Percentiles rank a stretch among this genome's conserved stretches.
phyloP scores from a whole-genome alignment of 805 yeast genomes.

The Nakazawaea siamensis region DNA sequence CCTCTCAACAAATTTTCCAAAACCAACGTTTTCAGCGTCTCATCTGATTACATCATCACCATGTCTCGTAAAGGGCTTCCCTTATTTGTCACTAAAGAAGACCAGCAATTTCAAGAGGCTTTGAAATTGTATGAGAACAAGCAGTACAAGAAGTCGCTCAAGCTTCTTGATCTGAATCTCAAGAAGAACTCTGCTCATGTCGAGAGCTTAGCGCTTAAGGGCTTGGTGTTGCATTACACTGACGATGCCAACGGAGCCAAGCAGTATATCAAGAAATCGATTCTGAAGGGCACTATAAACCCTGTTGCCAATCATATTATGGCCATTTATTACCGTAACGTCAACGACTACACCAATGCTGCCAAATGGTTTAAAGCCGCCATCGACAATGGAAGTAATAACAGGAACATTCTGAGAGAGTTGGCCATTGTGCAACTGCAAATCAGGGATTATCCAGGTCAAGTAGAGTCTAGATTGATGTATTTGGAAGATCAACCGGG shows the following conservation, averaged over 20 bases:
- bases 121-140: constrained; percentile 74
- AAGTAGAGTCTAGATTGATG: constrained; percentile 55
- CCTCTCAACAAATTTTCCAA: neutral
- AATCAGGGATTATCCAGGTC: constrained; percentile 58
- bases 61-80: constrained; percentile 6
- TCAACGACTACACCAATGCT: constrained; percentile 66
- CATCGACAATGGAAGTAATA: constrained; percentile 67
- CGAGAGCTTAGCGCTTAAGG: constrained; percentile 81
- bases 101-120: constrained; percentile 70
- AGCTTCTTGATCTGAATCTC: constrained; percentile 63
- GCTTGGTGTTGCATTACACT: constrained; percentile 51
- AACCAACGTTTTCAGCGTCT: neutral
- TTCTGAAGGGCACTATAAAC: constrained; percentile 39
- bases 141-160: constrained; percentile 81
- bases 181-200: constrained; percentile 72
- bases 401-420: constrained; percentile 75
- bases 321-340: constrained; percentile 73
- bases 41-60: neutral
- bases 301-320: constrained; percentile 77
- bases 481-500: constrained; percentile 72
- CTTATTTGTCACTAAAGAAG: constrained; percentile 45
- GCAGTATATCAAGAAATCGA: constrained; percentile 43
- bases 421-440: constrained; percentile 75
- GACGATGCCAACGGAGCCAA: constrained; percentile 60
- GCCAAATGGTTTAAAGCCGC: constrained; percentile 72